A percentile compares a stretch with the other conserved stretches of the same genome.
Conservation (phyloP, 345 rosid species). For the Populus alba region DNA sequence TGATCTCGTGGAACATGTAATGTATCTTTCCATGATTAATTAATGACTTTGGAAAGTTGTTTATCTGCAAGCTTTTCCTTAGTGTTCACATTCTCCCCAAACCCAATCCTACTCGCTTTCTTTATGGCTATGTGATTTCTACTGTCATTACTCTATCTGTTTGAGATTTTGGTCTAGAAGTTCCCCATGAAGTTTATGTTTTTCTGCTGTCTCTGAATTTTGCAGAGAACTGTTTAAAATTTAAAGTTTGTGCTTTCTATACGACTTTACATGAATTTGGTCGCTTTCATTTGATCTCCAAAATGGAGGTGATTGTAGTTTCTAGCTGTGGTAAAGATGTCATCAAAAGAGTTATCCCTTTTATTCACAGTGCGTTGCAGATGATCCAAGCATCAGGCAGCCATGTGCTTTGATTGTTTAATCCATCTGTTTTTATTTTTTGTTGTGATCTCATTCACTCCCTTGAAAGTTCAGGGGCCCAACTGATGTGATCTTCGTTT, state of each 20-base stretch:
- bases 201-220: not conserved
- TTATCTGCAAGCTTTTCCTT: not conserved
- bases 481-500: not conserved
- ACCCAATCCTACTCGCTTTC: not conserved
- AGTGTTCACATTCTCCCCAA: not conserved
- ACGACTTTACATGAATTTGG: constrained; percentile 27
- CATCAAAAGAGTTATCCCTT: constrained; percentile 37
- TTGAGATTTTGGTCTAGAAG: not conserved
- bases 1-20: not conserved
- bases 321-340: constrained; percentile 78
- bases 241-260: constrained; percentile 1
- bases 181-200: not conserved
- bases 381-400: not conserved
- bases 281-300: constrained; percentile 27
- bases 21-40: not conserved
- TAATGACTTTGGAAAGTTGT: not conserved
- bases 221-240: not conserved
- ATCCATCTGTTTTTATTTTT: not conserved
- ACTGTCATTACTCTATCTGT: not conserved
- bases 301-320: constrained; percentile 75
- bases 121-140: not conserved
- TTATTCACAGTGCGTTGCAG: not conserved
- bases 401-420: not conserved
- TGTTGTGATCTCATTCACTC: not conserved
- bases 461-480: not conserved